These are phyloP conservation scores for Quercus cerris DNA, from an alignment of 306 rosid species.

Conservation along the genomic window DNA sequence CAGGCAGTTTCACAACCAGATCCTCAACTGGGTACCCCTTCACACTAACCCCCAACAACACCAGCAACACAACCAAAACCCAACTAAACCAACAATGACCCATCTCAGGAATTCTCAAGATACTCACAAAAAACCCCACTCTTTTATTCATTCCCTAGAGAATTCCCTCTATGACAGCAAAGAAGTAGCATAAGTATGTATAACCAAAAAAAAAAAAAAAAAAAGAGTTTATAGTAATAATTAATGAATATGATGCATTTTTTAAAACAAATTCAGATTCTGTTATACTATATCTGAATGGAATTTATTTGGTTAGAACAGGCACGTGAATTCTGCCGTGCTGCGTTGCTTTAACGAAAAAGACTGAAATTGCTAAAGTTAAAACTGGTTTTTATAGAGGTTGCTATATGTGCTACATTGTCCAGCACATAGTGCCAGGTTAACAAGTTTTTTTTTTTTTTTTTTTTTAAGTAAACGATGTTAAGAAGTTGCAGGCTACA, in stretches of 20 bases:
- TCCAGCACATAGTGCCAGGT: neutral
- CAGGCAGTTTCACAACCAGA: conserved; percentile 67
- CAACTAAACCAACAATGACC: conserved; percentile 41
- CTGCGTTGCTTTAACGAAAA: conserved; percentile 28
- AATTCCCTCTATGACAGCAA: neutral
- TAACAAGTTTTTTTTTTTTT: no score
- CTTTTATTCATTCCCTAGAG: conserved; percentile 8
- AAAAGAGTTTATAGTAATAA: neutral
- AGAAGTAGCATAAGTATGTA: neutral
- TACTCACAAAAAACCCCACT: conserved; percentile 5
- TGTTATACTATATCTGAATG: conserved; percentile 7
- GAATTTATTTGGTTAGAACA: conserved; percentile 17
- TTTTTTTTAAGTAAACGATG: conserved; percentile 1
- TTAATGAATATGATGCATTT: neutral
- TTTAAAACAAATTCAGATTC: neutral
- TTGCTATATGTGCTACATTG: conserved; percentile 5
- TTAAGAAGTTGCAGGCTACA: conserved; percentile 1
- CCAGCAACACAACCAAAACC: conserved; percentile 15
- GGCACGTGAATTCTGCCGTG: conserved; percentile 43
- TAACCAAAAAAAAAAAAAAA: neutral
- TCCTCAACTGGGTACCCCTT: conserved; percentile 72
- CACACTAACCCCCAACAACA: conserved; percentile 16
- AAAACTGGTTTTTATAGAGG: conserved; percentile 16
- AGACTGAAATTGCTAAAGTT: neutral
- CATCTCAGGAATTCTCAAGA: conserved; percentile 36